A percentile compares a stretch with the other conserved stretches of the same genome.
These are phyloP conservation scores for Luzula sylvatica DNA, from an alignment of 176 grass and related monocot species.

Conservation along the genomic window DNA sequence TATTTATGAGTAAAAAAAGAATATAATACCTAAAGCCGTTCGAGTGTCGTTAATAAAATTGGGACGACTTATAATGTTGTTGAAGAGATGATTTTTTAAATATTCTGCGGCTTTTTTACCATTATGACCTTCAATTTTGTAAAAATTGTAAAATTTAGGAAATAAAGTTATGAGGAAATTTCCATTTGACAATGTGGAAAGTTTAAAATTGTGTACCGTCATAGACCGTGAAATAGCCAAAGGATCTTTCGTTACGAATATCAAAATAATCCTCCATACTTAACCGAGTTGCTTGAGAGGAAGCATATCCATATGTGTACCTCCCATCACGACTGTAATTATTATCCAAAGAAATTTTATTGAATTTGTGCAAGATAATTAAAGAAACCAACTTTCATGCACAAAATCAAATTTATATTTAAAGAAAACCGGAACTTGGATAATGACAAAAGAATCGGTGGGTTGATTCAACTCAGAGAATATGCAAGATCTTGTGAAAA, in stretches of 20 bases:
- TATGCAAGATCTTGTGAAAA: too few relatives aligned
- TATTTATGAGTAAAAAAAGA: not conserved
- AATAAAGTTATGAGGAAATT: too few relatives aligned
- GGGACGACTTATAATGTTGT: constrained; percentile 12
- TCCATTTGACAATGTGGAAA: not conserved
- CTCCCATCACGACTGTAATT: constrained; percentile 14
- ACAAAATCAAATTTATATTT: too few relatives aligned
- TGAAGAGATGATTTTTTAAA: constrained; percentile 15
- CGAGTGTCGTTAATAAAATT: constrained; percentile 1
- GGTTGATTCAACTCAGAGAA: too few relatives aligned
- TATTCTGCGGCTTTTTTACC: constrained; percentile 18
- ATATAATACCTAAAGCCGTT: constrained; percentile 20
- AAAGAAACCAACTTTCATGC: too few relatives aligned
- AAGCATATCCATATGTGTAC: constrained; percentile 14
- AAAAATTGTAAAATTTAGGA: too few relatives aligned
- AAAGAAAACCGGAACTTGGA: too few relatives aligned
- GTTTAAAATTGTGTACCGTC: constrained; percentile 9
- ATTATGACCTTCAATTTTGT: constrained; percentile 12
- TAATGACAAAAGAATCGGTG: too few relatives aligned
- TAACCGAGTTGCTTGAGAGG: constrained; percentile 13
- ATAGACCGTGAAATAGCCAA: constrained; percentile 19
- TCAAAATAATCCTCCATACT: constrained; percentile 16
- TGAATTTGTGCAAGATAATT: not conserved
- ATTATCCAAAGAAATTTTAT: constrained; percentile 7
- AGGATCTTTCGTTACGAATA: not conserved